Evolutionary conservation across 257 asterid species (phyloP).

Genomic region (Buddleja alternifolia): DNA sequence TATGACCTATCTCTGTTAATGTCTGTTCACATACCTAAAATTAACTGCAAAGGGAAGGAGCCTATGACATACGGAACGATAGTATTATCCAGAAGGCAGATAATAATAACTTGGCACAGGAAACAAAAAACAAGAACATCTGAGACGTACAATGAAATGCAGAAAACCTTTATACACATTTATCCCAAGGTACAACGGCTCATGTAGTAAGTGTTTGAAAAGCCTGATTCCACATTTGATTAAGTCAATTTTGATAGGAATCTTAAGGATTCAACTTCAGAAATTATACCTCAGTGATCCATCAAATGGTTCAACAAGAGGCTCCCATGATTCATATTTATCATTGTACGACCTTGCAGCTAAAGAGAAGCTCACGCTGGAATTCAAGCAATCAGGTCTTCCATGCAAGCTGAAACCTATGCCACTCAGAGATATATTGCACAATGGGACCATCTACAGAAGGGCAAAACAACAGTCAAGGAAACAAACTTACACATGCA

Average conservation of each 20-base stretch:
- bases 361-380: slow-evolving; percentile 71
- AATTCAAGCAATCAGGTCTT: slow-evolving; percentile 58
- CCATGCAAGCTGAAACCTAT: slow-evolving; percentile 72
- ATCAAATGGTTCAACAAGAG: slow-evolving; percentile 89
- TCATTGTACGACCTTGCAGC: slow-evolving; percentile 89
- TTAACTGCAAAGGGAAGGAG: background rate
- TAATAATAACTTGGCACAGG: background rate
- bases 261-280: slow-evolving; percentile 10
- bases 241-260: slow-evolving; percentile 22
- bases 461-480: slow-evolving; percentile 35
- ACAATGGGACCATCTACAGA: slow-evolving; percentile 90
- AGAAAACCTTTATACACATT: slow-evolving; percentile 4
- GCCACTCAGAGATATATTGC: slow-evolving; percentile 83
- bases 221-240: slow-evolving; percentile 14
- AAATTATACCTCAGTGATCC: slow-evolving; percentile 74
- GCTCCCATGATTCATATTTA: slow-evolving; percentile 98
- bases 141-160: slow-evolving; percentile 10
- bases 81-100: background rate
- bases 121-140: slow-evolving; percentile 13
- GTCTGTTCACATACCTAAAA: too few species aligned
- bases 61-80: slow-evolving; percentile 2
- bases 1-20: background rate
- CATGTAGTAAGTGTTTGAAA: background rate
- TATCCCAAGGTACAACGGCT: background rate
- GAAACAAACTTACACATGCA: slow-evolving; percentile 6